phyloP scores from a whole-genome alignment of 2,329 filamentous ascomycete genomes.

The Hypocrella siamensis region DNA sequence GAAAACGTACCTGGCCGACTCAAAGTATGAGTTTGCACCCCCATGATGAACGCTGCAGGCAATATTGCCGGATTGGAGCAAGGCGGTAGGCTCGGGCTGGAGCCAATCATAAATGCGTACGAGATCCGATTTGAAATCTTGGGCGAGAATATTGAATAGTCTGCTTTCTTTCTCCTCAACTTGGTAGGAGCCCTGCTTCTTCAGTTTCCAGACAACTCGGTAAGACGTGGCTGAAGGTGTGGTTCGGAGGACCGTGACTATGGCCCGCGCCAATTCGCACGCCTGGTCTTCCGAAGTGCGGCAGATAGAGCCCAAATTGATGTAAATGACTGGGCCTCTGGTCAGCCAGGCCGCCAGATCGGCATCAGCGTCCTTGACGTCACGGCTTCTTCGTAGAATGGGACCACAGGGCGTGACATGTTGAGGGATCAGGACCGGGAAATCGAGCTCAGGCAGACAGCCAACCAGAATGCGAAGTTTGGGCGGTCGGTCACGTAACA shows the following conservation, averaged over 20 bases:
- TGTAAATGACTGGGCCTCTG: constrained; percentile 25
- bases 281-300: constrained; percentile 16
- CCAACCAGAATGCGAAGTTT: constrained; percentile 12
- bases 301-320: constrained; percentile 29
- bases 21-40: constrained; percentile 27
- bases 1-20: constrained; percentile 18
- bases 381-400: constrained; percentile 19
- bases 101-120: constrained; percentile 25
- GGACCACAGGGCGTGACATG: constrained; percentile 30
- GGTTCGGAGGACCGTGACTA: constrained; percentile 19
- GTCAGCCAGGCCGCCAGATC: constrained; percentile 26
- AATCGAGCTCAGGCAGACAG: constrained; percentile 19
- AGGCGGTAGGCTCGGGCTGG: constrained; percentile 17
- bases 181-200: constrained; percentile 6
- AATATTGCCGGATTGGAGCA: constrained; percentile 21
- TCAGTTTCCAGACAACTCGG: constrained; percentile 20
- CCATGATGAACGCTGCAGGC: constrained; percentile 28
- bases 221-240: constrained; percentile 2
- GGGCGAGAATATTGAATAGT: constrained; percentile 9
- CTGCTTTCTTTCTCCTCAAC: constrained; percentile 2
- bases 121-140: constrained; percentile 11
- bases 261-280: constrained; percentile 19
- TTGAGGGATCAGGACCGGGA: constrained; percentile 19
- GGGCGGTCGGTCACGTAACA: constrained; percentile 6
- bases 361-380: constrained; percentile 20